phyloP scores from a whole-genome alignment of 1,284 basidiomycete genomes.

The Cutaneotrichosporon sp. region DNA sequence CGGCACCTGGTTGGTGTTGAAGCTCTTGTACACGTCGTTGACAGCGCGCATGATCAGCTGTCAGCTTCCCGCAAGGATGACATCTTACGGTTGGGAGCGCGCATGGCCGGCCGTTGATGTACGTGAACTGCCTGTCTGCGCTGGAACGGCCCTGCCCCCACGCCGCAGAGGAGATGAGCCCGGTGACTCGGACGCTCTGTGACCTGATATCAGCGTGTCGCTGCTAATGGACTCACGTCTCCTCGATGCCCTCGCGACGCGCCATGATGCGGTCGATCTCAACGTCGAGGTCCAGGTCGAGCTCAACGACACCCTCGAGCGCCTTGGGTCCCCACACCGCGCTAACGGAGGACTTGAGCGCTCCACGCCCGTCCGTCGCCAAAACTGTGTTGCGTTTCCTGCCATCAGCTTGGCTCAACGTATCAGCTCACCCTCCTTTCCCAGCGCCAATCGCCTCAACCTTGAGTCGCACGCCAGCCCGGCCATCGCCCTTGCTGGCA shows the following conservation, averaged over 20 bases:
- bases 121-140: conserved; percentile 90
- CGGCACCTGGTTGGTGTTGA: conserved; percentile 77
- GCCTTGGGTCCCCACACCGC: conserved; percentile 84
- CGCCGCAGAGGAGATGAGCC: conserved; percentile 48
- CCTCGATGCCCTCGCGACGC: conserved; percentile 41
- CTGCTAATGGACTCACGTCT: conserved; percentile 27
- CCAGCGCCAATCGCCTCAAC: conserved; percentile 61
- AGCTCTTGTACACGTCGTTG: conserved; percentile 85
- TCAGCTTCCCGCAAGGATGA: background rate
- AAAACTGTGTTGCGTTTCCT: conserved; percentile 75
- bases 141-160: conserved; percentile 66
- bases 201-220: conserved; percentile 27
- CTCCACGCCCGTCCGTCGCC: conserved; percentile 67
- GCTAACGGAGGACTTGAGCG: conserved; percentile 67
- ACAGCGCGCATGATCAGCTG: conserved; percentile 75
- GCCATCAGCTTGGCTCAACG: conserved; percentile 1
- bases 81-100: conserved; percentile 69
- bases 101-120: conserved; percentile 90
- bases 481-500: conserved; percentile 32
- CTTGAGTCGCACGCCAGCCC: conserved; percentile 65
- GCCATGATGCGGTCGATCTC: conserved; percentile 61
- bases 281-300: conserved; percentile 71
- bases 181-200: conserved; percentile 39
- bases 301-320: conserved; percentile 70
- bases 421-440: conserved; percentile 65